These are phyloP conservation scores for Xanthoparmelia taractica DNA, from an alignment of 495 filamentous ascomycete genomes.

Conservation along the genomic window DNA sequence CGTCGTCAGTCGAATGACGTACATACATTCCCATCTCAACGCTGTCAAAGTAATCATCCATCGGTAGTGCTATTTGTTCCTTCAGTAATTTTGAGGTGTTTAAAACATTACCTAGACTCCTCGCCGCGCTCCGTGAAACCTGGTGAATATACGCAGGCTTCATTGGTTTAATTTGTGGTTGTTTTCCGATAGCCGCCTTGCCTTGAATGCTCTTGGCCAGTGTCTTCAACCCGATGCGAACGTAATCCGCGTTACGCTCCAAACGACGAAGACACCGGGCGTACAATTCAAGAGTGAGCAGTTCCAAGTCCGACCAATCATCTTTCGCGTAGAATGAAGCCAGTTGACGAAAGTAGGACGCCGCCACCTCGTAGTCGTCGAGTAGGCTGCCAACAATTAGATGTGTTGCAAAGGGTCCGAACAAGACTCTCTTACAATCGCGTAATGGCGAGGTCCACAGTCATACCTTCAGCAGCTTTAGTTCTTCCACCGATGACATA, in stretches of 20 bases:
- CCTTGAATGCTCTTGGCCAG: conserved; percentile 57
- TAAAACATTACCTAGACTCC: conserved; percentile 60
- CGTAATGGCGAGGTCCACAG: conserved; percentile 79
- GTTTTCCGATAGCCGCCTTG: conserved; percentile 29
- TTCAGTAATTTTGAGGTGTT: conserved; percentile 52
- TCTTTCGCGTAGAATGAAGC: conserved; percentile 74
- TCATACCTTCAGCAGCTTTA: conserved; percentile 65
- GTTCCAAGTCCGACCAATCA: conserved; percentile 72
- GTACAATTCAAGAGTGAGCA: conserved; percentile 78
- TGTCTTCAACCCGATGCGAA: conserved; percentile 63
- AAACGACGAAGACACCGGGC: conserved; percentile 75
- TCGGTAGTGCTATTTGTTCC: conserved; percentile 56
- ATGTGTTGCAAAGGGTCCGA: background rate
- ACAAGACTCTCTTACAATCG: conserved; percentile 51
- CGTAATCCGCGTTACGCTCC: conserved; percentile 68
- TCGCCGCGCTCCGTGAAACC: conserved; percentile 46
- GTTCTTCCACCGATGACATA: conserved; percentile 66
- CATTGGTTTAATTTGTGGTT: conserved; percentile 7
- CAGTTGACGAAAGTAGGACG: conserved; percentile 71
- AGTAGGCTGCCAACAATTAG: conserved; percentile 39
- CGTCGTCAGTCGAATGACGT: conserved; percentile 59
- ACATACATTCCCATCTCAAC: conserved; percentile 62
- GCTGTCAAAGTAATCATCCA: conserved; percentile 66
- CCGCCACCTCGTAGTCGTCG: conserved; percentile 63
- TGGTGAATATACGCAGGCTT: conserved; percentile 40